Percentiles rank a stretch among this genome's conserved stretches.
Conservation (phyloP, 768 basidiomycete genomes). For the Phaeotremella skinneri region DNA sequence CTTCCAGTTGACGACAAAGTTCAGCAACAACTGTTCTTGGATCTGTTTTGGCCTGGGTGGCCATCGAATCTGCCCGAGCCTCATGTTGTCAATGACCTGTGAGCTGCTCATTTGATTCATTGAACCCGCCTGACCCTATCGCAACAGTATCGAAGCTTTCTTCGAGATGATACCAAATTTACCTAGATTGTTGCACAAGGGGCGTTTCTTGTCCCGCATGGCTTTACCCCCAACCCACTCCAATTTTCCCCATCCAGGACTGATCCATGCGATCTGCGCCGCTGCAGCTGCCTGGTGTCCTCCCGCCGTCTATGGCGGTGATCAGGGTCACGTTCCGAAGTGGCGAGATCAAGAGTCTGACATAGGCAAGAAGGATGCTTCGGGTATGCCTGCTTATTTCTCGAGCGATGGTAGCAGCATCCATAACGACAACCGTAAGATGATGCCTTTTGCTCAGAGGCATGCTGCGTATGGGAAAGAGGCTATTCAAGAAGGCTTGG, state of each 20-base stretch:
- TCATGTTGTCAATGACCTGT: conserved; percentile 45
- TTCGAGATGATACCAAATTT: conserved; percentile 77
- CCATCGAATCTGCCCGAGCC: conserved; percentile 42
- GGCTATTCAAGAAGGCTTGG: conserved; percentile 37
- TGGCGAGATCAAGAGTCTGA: neutral
- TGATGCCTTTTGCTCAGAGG: conserved; percentile 23
- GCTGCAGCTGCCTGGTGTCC: conserved; percentile 58
- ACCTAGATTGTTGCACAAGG: conserved; percentile 64
- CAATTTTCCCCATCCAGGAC: conserved; percentile 67
- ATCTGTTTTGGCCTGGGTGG: conserved; percentile 49
- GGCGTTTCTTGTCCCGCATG: conserved; percentile 67
- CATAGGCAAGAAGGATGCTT: neutral
- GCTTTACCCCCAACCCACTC: conserved; percentile 67
- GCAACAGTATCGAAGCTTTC: conserved; percentile 70
- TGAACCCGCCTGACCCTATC: neutral
- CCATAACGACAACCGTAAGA: neutral
- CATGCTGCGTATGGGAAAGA: conserved; percentile 38
- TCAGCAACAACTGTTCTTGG: conserved; percentile 43
- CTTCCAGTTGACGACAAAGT: conserved; percentile 26
- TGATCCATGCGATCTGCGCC: conserved; percentile 82
- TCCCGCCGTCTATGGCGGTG: conserved; percentile 21
- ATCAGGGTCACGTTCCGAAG: neutral
- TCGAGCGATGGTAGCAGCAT: neutral
- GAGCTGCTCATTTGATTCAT: conserved; percentile 5
- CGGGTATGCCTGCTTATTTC: neutral